Percentiles rank a stretch among this genome's conserved stretches.
Evolutionary conservation across 2,329 filamentous ascomycete species (phyloP).

Genomic region (Hypoxylon sp.): DNA sequence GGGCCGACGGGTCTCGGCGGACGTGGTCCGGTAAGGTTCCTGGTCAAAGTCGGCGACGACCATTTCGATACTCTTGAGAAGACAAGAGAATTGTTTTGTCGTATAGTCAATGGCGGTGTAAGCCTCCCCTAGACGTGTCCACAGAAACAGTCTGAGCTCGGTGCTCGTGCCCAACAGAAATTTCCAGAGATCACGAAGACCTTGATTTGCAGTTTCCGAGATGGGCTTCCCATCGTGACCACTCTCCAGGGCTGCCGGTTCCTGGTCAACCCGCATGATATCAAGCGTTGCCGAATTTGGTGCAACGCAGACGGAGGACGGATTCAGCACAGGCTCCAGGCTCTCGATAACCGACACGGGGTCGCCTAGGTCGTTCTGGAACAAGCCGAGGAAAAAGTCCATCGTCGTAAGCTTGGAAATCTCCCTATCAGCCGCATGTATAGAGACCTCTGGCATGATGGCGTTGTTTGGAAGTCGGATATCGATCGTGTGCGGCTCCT

Average conservation of each 20-base stretch:
- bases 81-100: constrained; percentile 88
- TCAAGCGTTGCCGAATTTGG: constrained; percentile 32
- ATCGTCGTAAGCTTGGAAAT: constrained; percentile 92
- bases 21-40: constrained; percentile 69
- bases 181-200: constrained; percentile 79
- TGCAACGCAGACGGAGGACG: constrained; percentile 61
- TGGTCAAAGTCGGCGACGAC: constrained; percentile 69
- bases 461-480: constrained; percentile 82
- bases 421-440: constrained; percentile 85
- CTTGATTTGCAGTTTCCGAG: constrained; percentile 61
- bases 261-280: constrained; percentile 27
- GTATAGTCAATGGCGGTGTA: constrained; percentile 85
- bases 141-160: constrained; percentile 84
- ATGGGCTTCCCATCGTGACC: constrained; percentile 51
- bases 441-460: constrained; percentile 86
- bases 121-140: constrained; percentile 88
- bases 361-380: constrained; percentile 81
- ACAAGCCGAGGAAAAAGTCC: constrained; percentile 93
- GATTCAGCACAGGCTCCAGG: constrained; percentile 89
- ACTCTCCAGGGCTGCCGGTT: constrained; percentile 21
- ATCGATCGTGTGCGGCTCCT: constrained; percentile 49
- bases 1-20: constrained; percentile 70
- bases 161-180: constrained; percentile 85
- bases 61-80: constrained; percentile 84
- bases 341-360: constrained; percentile 88